A percentile compares a stretch with the other conserved stretches of the same genome.
phyloP scores from a whole-genome alignment of 2,329 filamentous ascomycete species.

The Phyllosticta citribraziliensis region DNA sequence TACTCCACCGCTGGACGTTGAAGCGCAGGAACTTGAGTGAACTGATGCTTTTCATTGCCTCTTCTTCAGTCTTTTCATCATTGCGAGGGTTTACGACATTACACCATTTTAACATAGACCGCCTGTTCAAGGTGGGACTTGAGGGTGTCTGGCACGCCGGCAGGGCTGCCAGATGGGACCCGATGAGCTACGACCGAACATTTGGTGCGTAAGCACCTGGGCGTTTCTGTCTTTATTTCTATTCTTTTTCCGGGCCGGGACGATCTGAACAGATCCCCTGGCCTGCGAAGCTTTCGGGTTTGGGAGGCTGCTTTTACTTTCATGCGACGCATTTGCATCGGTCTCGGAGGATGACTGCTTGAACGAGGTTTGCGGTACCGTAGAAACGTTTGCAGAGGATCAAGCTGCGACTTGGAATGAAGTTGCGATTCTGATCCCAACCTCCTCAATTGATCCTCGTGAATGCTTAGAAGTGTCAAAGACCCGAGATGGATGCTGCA shows the following conservation, averaged over 20 bases:
- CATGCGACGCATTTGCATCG: not conserved
- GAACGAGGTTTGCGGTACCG: not conserved
- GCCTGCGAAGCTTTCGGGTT: not conserved
- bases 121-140: not conserved
- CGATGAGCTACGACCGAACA: not conserved
- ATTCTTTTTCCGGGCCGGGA: not conserved
- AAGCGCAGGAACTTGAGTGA: conserved; percentile 5
- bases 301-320: not conserved
- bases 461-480: not conserved
- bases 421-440: not conserved
- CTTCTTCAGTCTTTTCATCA: conserved; percentile 1
- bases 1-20: conserved; percentile 2
- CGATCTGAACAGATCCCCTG: not conserved
- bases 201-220: not conserved
- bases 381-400: too few relatives aligned
- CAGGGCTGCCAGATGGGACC: not conserved
- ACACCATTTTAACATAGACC: conserved; percentile 1
- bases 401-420: not conserved
- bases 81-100: not conserved
- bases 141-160: not conserved
- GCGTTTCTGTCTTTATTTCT: not conserved
- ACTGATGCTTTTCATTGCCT: not conserved
- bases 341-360: not conserved
- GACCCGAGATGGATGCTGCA: not conserved
- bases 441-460: not conserved